Evolutionary conservation across 371 early-diverging fungal species (phyloP).

Genomic region (Actinomortierella ambigua): DNA sequence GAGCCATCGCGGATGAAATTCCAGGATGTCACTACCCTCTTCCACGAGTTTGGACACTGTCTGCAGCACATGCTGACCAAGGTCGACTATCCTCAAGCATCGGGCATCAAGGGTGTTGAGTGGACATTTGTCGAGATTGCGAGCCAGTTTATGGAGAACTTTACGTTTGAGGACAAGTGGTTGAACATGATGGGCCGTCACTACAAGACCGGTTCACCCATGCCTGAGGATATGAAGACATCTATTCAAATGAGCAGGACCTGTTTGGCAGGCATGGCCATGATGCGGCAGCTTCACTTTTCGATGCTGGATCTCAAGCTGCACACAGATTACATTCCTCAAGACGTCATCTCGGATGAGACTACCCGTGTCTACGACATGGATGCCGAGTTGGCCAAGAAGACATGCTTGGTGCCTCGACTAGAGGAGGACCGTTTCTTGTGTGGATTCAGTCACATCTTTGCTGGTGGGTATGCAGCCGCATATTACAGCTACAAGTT

Average conservation of each 20-base stretch:
- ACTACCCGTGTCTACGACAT: conserved; percentile 58
- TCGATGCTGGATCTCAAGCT: conserved; percentile 62
- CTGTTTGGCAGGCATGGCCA: conserved; percentile 65
- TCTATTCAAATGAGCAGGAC: conserved; percentile 56
- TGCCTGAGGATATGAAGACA: conserved; percentile 66
- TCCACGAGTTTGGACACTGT: conserved; percentile 77
- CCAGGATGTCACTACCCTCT: conserved; percentile 66
- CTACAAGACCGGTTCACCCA: conserved; percentile 60
- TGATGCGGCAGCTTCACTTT: conserved; percentile 67
- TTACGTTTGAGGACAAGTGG: conserved; percentile 66
- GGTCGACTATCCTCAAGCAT: conserved; percentile 68
- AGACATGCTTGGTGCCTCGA: conserved; percentile 55
- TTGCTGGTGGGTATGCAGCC: conserved; percentile 68
- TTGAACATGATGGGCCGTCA: conserved; percentile 58
- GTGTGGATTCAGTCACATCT: conserved; percentile 69
- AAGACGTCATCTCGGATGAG: conserved; percentile 21
- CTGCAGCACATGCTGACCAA: conserved; percentile 72
- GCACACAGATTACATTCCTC: conserved; percentile 57
- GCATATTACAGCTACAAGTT: conserved; percentile 76
- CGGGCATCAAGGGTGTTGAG: conserved; percentile 73
- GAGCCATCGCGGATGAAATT: conserved; percentile 69
- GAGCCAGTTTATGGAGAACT: conserved; percentile 78
- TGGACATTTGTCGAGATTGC: conserved; percentile 66
- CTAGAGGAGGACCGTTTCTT: conserved; percentile 63
- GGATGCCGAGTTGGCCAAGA: conserved; percentile 58